Base-by-base conservation (phyloP, 2,329 filamentous ascomycete genomes). In the Furcasterigmium furcatum region DNA sequence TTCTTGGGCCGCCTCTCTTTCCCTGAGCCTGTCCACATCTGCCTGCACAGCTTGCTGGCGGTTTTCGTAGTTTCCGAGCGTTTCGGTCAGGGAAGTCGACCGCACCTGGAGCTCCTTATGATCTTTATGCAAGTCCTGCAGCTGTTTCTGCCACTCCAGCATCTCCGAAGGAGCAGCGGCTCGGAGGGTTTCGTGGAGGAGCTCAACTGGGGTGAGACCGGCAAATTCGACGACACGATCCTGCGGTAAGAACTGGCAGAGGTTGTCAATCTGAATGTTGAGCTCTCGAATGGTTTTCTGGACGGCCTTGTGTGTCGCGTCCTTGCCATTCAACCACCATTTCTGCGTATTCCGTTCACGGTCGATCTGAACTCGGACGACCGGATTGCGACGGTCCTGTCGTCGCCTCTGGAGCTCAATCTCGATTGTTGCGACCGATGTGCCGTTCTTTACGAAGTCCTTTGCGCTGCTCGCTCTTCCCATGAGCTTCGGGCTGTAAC, bases 221-320 rank as follows among this genome's bases (percentile, higher is more conserved):
- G 94, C 90, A 61, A 99, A 99, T 60, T 96, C 91, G 20, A 91
- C 89, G 2, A 99, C 94, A 55, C 91, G 87, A 62, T 99, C 94
- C 64, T 99, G 94, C 0, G 94, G 94, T 38, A 99, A 71, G 57
- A 99, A 99, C 62, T 99, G 94, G 63, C 94, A 99, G 3, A 99
- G 76, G 56, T 99, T 99, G 71, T 99, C 94, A 52, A 97, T 89
- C 65, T 99, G 94, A 43, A 99, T 97, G 41, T 86, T 86, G 58
- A 95, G 83, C 9, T 75, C 76, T 48, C 74, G 79, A 49, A 85
- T 87, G 41, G 96, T 70, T 9, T 74, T 68, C 55, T 86, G 75
- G 7, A 97, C 76, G 4, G 74, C 74, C 57, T 84, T 86, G 51
- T 83, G 79, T 2, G 75, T 74, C 5, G 74, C 66, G 45, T 78